A percentile compares a stretch with the other conserved stretches of the same genome.
Conservation (phyloP, 2,329 filamentous ascomycete species). For the Hymenoscyphus repandus region DNA sequence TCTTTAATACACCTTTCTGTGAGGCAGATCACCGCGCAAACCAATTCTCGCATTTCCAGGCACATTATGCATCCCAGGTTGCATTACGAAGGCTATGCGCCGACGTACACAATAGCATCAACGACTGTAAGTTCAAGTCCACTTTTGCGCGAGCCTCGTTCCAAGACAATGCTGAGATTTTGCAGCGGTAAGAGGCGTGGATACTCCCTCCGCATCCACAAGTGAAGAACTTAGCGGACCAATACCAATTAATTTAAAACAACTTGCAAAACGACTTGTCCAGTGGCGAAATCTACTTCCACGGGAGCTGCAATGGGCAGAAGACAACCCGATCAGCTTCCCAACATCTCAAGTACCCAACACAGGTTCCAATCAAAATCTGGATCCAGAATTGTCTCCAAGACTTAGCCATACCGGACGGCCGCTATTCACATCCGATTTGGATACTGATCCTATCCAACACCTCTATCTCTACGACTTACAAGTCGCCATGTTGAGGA, state of each 20-base stretch:
- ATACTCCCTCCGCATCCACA: constrained; percentile 9
- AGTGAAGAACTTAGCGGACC: constrained; percentile 18
- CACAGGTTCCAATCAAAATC: constrained; percentile 20
- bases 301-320: constrained; percentile 50
- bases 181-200: constrained; percentile 15
- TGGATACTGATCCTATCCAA: constrained; percentile 38
- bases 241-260: constrained; percentile 39
- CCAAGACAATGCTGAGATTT: constrained; percentile 4
- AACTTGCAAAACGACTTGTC: constrained; percentile 48
- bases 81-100: constrained; percentile 48
- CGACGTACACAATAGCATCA: constrained; percentile 47
- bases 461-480: constrained; percentile 51
- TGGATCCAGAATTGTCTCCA: constrained; percentile 20
- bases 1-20: constrained; percentile 44
- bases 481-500: constrained; percentile 51
- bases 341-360: constrained; percentile 29
- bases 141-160: background rate
- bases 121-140: constrained; percentile 39
- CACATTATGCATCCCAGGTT: constrained; percentile 56
- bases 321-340: constrained; percentile 43
- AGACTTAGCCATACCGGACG: constrained; percentile 22
- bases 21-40: constrained; percentile 43
- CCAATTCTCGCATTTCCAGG: constrained; percentile 48
- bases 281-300: constrained; percentile 55
- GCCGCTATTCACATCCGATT: constrained; percentile 42